Percentiles rank a stretch among this genome's conserved stretches.
phyloP scores from a whole-genome alignment of 2,329 filamentous ascomycete genomes.

The Fonsecaea pugnacius region DNA sequence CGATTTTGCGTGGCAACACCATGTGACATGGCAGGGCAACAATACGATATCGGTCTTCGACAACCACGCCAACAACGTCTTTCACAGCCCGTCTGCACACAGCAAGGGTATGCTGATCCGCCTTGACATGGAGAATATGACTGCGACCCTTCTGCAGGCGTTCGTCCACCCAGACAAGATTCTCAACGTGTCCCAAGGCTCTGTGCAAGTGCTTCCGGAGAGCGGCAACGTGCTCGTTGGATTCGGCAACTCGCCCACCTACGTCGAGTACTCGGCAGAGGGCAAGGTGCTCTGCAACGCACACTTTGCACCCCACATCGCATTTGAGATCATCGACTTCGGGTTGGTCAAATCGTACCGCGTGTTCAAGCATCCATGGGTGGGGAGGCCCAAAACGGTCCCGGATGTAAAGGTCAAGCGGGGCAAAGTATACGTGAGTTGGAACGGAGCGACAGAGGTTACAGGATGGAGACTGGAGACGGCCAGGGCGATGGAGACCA shows the following conservation, averaged over 20 bases:
- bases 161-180: conserved; percentile 48
- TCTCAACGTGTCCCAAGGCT: conserved; percentile 48
- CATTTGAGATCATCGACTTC: conserved; percentile 44
- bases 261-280: conserved; percentile 52
- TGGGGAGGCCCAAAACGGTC: conserved; percentile 50
- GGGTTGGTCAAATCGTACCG: conserved; percentile 58
- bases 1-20: conserved; percentile 58
- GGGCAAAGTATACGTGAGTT: conserved; percentile 47
- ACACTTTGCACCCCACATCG: conserved; percentile 51
- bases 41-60: conserved; percentile 47
- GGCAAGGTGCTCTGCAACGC: conserved; percentile 58
- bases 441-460: conserved; percentile 54
- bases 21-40: conserved; percentile 50
- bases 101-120: conserved; percentile 52
- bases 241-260: conserved; percentile 56
- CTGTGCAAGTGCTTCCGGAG: conserved; percentile 47
- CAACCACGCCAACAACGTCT: conserved; percentile 41
- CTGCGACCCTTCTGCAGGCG: conserved; percentile 48
- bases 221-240: conserved; percentile 54
- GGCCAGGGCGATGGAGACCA: conserved; percentile 7
- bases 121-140: conserved; percentile 49
- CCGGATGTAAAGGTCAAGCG: conserved; percentile 39
- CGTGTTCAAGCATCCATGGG: conserved; percentile 59
- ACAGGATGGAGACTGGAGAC: conserved; percentile 30
- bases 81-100: conserved; percentile 37